Conservation (phyloP, 805 yeast genomes). For the fission yeast (Schizosaccharomyces pombe) region ASM294v3 CU329670.1:3889001-3889500, state of each 20-base stretch:
- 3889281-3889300: conserved; percentile 86
- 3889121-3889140: conserved; percentile 99
- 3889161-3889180: conserved; percentile 99
- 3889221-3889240: conserved; percentile 93
- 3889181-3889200: conserved; percentile 87
- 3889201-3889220: conserved; percentile 98
- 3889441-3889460: conserved; percentile 98
- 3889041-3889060: conserved; percentile 89
- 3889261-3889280: conserved; percentile 80
- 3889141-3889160: conserved; percentile 99
- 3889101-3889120: conserved; percentile 98
- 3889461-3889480: conserved; percentile 95
- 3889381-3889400: conserved; percentile 99
- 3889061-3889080: conserved; percentile 98
- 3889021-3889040: conserved; percentile 87
- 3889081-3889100: conserved; percentile 96
- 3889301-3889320: conserved; percentile 87
- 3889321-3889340: conserved; percentile 98
- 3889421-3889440: conserved; percentile 94
- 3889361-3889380: conserved; percentile 97
- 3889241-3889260: conserved; percentile 82
- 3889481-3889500: conserved; percentile 96
- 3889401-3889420: conserved; percentile 90
- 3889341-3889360: conserved; percentile 95
- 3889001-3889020: conserved; percentile 92